Evolutionary conservation across 2,329 filamentous ascomycete species (phyloP), one percentile per base, ranked within the genome.

Genomic region (Claviceps humidiphila): DNA sequence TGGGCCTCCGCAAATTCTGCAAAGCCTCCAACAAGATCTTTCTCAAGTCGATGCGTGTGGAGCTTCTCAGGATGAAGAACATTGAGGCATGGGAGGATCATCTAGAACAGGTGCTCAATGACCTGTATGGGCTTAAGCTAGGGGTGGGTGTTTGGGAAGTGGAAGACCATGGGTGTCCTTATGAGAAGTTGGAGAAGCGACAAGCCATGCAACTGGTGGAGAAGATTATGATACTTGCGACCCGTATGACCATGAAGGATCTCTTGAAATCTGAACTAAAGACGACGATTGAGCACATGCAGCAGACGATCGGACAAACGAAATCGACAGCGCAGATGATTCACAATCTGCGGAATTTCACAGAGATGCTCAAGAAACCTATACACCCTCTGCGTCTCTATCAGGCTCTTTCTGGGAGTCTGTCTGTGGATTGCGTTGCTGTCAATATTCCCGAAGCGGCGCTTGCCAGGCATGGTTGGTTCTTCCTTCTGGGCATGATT

Each of bases 241-340:
- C 84, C 49, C 83, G 86, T 55, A 84, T 96, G 74, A 84, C 87
- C 22, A 86, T 95, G 71, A 95, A 91, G 61, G 93, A 97, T 58
- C 71, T 97, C 17, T 80, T 89, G 16, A 97, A 95, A 65, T 93
- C 89, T 16, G 89, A 97, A 52, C 74, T 98, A 51, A 94, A 91
- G 64, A 81, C 77, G 16, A 89, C 89, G 0, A 93, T 98, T 54
- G 93, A 98, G 54, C 89, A 90, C 59, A 88, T 98, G 68, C 90
- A 97, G 64, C 83, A 88, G 58, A 84, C 87, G 5, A 84, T 97
- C 51, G 89, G 88, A 1, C 78, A 80, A 51, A 80, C 85, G 30
- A 95, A 90, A 65, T 80, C 84, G 13, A 85, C 84, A 1, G 80
- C 87, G 5, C 82, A 89, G 55, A 84, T 95, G 68, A 77, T 84